These are phyloP conservation scores for Aspergillus floridensis DNA, from an alignment of 2,329 filamentous ascomycete species.

Conservation along the genomic window DNA sequence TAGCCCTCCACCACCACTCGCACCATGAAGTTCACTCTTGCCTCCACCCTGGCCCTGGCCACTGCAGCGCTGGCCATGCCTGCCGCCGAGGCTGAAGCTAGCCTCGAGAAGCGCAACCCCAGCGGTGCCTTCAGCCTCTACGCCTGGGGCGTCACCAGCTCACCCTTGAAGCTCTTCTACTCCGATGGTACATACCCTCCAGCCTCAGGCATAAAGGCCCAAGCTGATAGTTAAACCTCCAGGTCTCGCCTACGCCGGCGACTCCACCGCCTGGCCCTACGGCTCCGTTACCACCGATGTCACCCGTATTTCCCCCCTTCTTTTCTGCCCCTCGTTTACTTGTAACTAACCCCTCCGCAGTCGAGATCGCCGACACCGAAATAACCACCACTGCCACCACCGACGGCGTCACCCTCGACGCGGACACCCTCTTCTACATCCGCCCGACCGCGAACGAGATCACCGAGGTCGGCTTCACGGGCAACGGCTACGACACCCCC, in stretches of 20 bases:
- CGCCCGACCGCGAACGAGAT: slow-evolving; percentile 1
- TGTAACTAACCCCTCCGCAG: background rate
- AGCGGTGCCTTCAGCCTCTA: slow-evolving; percentile 4
- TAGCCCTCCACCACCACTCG: too few species aligned
- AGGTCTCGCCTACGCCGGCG: slow-evolving; percentile 5
- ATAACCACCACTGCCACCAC: background rate
- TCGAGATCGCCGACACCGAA: background rate
- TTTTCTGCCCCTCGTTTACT: background rate
- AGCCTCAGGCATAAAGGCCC: background rate
- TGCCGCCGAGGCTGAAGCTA: background rate
- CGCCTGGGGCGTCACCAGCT: background rate
- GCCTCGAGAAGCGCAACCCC: slow-evolving; percentile 1
- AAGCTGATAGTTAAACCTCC: background rate
- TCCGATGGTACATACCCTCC: background rate
- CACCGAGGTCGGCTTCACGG: slow-evolving; percentile 2
- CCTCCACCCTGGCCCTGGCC: slow-evolving; percentile 2
- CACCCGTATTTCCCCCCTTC: background rate
- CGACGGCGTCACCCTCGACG: slow-evolving; percentile 1
- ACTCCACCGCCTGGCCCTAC: slow-evolving; percentile 3
- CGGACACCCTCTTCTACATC: slow-evolving; percentile 4
- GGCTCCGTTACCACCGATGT: slow-evolving; percentile 6
- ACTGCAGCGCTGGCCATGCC: background rate
- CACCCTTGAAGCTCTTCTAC: slow-evolving; percentile 2
- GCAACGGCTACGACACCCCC: background rate
- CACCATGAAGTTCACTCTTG: background rate